phyloP scores from a whole-genome alignment of 2,329 filamentous ascomycete species.

The Ilyonectria mors-panacis region DNA sequence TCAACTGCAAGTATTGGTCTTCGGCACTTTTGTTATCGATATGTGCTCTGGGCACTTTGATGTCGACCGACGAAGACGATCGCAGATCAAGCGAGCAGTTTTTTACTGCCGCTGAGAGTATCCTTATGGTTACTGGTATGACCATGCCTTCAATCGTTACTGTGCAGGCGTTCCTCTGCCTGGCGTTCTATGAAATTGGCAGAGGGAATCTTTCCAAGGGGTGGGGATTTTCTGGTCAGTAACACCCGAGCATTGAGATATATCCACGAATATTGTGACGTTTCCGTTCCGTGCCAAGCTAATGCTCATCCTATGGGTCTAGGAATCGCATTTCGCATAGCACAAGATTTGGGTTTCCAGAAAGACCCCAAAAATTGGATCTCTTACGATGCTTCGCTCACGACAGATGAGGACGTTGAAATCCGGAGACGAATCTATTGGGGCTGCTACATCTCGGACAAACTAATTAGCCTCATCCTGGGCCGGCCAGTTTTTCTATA shows the following conservation, averaged over 20 bases:
- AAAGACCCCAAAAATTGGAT: constrained; percentile 25
- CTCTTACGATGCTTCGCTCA: constrained; percentile 36
- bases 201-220: constrained; percentile 48
- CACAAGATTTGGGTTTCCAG: constrained; percentile 45
- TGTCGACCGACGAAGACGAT: constrained; percentile 31
- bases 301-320: constrained; percentile 23
- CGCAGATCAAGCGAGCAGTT: constrained; percentile 38
- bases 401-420: constrained; percentile 43
- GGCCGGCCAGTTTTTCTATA: constrained; percentile 35
- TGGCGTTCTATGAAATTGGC: constrained; percentile 50
- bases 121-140: constrained; percentile 45
- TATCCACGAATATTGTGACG: background rate
- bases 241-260: constrained; percentile 43
- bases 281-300: constrained; percentile 13
- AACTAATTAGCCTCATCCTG: constrained; percentile 41
- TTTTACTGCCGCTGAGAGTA: constrained; percentile 44
- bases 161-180: constrained; percentile 46
- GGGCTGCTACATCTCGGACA: constrained; percentile 50
- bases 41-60: constrained; percentile 44
- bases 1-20: constrained; percentile 49
- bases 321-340: constrained; percentile 52
- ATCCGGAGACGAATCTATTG: constrained; percentile 50
- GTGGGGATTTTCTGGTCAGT: constrained; percentile 48
- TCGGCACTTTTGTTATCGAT: constrained; percentile 44
- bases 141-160: constrained; percentile 40